phyloP scores from a whole-genome alignment of 2,329 filamentous ascomycete species.

The Paraconiothyrium sp. region DNA sequence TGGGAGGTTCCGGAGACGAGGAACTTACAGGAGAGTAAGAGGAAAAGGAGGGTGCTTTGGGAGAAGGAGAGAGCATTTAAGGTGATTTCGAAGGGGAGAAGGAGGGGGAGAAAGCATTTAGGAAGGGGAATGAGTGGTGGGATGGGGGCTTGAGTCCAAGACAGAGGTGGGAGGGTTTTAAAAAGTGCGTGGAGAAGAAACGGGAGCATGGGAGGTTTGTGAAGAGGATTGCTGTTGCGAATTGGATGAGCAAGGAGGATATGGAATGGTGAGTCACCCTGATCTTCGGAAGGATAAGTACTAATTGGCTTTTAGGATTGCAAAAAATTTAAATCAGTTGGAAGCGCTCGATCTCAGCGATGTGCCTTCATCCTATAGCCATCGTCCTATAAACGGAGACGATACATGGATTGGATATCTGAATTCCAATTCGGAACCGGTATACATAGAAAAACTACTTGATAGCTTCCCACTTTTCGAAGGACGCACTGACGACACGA shows the following conservation, averaged over 20 bases:
- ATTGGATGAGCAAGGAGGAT: conserved; percentile 36
- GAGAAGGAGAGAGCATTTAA: neutral
- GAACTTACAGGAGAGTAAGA: conserved; percentile 1
- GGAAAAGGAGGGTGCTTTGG: conserved; percentile 10
- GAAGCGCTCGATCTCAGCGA: conserved; percentile 35
- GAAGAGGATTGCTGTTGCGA: conserved; percentile 34
- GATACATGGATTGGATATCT: neutral
- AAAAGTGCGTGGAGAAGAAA: conserved; percentile 13
- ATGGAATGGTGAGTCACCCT: conserved; percentile 27
- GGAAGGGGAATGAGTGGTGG: conserved; percentile 26
- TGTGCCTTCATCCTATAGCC: neutral
- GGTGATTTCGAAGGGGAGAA: neutral
- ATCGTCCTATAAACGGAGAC: neutral
- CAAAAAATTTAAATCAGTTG: conserved; percentile 22
- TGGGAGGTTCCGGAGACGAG: no score
- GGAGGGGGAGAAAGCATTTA: conserved; percentile 26
- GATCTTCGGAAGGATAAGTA: neutral
- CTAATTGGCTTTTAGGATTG: conserved; percentile 24
- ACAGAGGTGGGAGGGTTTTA: conserved; percentile 32
- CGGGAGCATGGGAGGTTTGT: conserved; percentile 25
- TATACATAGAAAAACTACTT: neutral
- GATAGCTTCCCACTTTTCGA: neutral
- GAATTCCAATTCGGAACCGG: neutral
- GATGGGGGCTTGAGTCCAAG: conserved; percentile 21
- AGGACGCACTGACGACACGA: no score